phyloP scores from a whole-genome alignment of 2,329 filamentous ascomycete species.

The Epichloe uncinata region DNA sequence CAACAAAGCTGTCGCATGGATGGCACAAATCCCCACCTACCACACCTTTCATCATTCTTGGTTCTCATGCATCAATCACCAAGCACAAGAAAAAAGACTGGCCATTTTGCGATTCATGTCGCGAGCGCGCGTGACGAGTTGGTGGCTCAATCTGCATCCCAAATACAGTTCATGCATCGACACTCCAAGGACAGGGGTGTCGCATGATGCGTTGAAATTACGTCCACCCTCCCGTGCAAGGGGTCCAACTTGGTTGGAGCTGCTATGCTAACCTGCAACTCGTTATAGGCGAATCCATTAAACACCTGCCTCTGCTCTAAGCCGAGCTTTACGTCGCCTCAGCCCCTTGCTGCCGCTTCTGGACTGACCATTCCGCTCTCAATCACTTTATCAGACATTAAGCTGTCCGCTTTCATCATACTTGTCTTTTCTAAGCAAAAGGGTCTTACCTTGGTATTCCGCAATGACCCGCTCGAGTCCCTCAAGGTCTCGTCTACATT shows the following conservation, averaged over 20 bases:
- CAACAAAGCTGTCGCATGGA: background rate
- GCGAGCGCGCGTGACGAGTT: background rate
- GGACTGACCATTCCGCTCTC: constrained; percentile 94
- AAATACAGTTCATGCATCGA: background rate
- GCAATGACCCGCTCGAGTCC: constrained; percentile 94
- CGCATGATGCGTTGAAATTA: constrained; percentile 4
- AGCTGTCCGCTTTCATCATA: constrained; percentile 93
- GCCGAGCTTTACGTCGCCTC: constrained; percentile 81
- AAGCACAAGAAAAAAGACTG: background rate
- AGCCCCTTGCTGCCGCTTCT: constrained; percentile 80
- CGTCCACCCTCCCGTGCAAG: background rate
- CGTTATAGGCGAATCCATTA: constrained; percentile 70
- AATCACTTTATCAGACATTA: constrained; percentile 91
- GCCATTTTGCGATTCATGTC: background rate
- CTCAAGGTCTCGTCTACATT: constrained; percentile 98
- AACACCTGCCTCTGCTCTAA: constrained; percentile 92
- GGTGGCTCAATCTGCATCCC: background rate
- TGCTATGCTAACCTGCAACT: constrained; percentile 2
- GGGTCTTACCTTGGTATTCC: constrained; percentile 88
- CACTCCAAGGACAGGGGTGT: background rate
- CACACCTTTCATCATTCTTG: background rate
- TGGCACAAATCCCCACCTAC: background rate
- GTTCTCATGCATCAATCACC: background rate
- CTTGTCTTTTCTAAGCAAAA: constrained; percentile 96
- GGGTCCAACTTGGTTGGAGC: background rate